A percentile compares a stretch with the other conserved stretches of the same genome.
Conservation (phyloP, 1,139 yeast genomes). For the Yamadazyma songkhlaensis region DNA sequence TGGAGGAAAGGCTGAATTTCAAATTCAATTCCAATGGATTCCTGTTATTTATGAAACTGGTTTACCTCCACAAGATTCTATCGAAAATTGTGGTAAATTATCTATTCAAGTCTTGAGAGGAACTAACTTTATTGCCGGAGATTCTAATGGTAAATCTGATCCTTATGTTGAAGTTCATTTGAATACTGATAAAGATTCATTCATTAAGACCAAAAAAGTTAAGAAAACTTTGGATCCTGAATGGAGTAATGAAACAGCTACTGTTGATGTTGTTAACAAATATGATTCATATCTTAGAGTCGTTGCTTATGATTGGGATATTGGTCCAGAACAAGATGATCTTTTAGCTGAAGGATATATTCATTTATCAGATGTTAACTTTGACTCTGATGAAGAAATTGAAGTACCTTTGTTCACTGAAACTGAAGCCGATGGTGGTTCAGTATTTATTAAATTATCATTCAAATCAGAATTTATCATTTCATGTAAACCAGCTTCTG, state of each 20-base stretch:
- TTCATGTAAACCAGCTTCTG: slow-evolving; percentile 36
- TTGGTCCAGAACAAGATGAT: slow-evolving; percentile 84
- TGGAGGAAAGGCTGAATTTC: slow-evolving; percentile 39
- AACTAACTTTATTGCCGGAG: slow-evolving; percentile 74
- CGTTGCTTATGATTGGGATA: slow-evolving; percentile 84
- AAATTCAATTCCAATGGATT: slow-evolving; percentile 71
- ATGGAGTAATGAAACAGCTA: slow-evolving; percentile 65
- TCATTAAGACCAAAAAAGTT: slow-evolving; percentile 71
- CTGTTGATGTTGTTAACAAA: slow-evolving; percentile 55
- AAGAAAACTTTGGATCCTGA: slow-evolving; percentile 87
- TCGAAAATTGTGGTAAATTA: slow-evolving; percentile 72
- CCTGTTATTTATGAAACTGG: slow-evolving; percentile 59
- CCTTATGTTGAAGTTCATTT: slow-evolving; percentile 74
- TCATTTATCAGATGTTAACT: slow-evolving; percentile 59
- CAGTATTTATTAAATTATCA: slow-evolving; percentile 52
- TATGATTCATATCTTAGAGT: slow-evolving; percentile 58
- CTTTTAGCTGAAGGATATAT: slow-evolving; percentile 66
- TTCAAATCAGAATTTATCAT: slow-evolving; percentile 73
- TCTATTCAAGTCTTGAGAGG: slow-evolving; percentile 66
- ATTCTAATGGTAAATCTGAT: slow-evolving; percentile 88
- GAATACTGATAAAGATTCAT: slow-evolving; percentile 55
- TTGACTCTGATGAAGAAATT: slow-evolving; percentile 47
- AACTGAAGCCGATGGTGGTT: slow-evolving; percentile 62
- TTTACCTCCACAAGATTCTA: slow-evolving; percentile 73
- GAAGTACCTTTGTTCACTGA: slow-evolving; percentile 56